Evolutionary conservation across 2,329 filamentous ascomycete genomes (phyloP), one percentile per base, ranked within the genome.

Genomic region (Oidium heveae): DNA sequence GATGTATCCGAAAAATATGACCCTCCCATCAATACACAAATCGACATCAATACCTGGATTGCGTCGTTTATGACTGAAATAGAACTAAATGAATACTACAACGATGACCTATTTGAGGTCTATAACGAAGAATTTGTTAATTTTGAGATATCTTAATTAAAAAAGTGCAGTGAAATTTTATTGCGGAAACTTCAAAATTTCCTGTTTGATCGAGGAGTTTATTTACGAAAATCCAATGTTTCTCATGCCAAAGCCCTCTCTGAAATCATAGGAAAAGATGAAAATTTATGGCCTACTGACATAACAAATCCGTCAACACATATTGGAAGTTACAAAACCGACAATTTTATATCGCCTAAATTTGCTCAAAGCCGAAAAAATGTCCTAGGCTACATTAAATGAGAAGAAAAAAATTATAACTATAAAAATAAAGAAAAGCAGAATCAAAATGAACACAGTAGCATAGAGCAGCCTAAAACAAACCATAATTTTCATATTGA

Each of bases 81-180:
- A 6, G 32, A 52, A 36, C n/a, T 52, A 10, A 18, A 9, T 36
- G 18, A 52, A 36, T 52, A 52, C 24, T 52, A 34, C 13, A 52
- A 52, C n/a, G 49, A 52, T 18, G 49, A 52, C 12, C 49, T 52
- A 18, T 50, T 32, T 20, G 32, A 52, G 33, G 13, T 52, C 13
- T 52, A n/a, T n/a, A 52, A 52, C 20, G 49, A 52, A 52, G 49
- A 52, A 37, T 52, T 52, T 22, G 32, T 52, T 52, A 34, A 52
- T n/a, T 52, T 52, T 18, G 22, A 52, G 20, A 15, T 13, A 9
- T 15, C 32, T 22, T 13, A 36, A 16, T 52, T 52, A 16, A 37
- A 52, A 37, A 34, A 37, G 13, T 37, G 33, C 22, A 37, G 49
- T 22, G 49, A 52, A 15, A 52, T 52, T 9, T 12, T 52, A 34